These are phyloP conservation scores for Magnolia officinalis DNA, from an alignment of 164 flowering plant species.

Conservation along the genomic window DNA sequence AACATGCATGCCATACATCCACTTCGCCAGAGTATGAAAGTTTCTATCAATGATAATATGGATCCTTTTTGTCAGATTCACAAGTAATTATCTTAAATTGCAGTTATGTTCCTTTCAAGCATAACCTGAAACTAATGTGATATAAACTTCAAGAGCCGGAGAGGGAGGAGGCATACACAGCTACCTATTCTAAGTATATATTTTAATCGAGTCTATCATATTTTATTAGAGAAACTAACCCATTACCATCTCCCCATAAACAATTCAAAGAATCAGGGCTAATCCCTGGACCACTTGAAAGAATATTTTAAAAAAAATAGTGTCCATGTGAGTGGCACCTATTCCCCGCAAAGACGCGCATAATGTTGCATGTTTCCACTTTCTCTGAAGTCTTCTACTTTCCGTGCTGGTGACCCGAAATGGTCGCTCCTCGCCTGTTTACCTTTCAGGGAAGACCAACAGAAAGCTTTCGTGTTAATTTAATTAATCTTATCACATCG, in stretches of 20 bases:
- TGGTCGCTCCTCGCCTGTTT: constrained; percentile 28
- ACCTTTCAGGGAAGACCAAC: constrained; percentile 31
- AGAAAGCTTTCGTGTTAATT: constrained; percentile 19
- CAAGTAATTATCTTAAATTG: not conserved
- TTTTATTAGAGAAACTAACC: constrained; percentile 35
- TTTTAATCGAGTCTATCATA: constrained; percentile 34
- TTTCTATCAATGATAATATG: no score
- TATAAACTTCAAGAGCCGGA: no score
- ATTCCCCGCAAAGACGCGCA: constrained; percentile 21
- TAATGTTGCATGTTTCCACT: constrained; percentile 34
- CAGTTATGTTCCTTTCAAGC: not conserved
- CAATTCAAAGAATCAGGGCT: constrained; percentile 24
- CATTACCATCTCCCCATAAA: constrained; percentile 36
- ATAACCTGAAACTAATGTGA: not conserved
- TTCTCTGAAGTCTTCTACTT: constrained; percentile 32
- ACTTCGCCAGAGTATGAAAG: no score
- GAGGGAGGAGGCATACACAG: no score
- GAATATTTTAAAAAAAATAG: constrained; percentile 12
- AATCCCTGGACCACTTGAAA: constrained; percentile 44
- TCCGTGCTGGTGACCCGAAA: constrained; percentile 23
- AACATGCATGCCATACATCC: no score
- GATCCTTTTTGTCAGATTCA: not conserved
- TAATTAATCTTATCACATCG: constrained; percentile 32
- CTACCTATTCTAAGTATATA: constrained; percentile 13
- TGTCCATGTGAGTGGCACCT: constrained; percentile 58